Evolutionary conservation across 306 rosid species (phyloP).

Genomic region (Trifolium repens): DNA sequence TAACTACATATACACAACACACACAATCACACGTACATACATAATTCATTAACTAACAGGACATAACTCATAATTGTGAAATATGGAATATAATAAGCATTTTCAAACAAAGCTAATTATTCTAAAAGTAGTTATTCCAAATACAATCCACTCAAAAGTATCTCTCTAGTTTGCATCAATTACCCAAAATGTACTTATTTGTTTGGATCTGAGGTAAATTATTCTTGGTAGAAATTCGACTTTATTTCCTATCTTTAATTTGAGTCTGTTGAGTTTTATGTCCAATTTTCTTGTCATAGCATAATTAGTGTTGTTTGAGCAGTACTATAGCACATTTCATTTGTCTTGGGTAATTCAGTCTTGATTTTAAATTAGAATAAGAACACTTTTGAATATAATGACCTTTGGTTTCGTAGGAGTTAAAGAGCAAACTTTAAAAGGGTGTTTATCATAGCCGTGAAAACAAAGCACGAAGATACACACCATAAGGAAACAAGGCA

Average conservation of each 20-base stretch:
- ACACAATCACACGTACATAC: background rate
- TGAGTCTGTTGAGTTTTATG: background rate
- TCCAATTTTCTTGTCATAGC: background rate
- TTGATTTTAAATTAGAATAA: background rate
- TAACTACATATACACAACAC: too few relatives aligned
- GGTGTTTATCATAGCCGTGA: slow-evolving; percentile 4
- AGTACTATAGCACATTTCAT: background rate
- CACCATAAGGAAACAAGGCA: background rate
- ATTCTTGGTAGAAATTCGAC: background rate
- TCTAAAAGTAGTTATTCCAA: background rate
- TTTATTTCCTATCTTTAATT: slow-evolving; percentile 20
- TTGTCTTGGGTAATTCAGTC: background rate
- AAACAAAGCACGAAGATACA: background rate
- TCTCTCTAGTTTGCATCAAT: background rate
- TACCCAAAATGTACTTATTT: background rate
- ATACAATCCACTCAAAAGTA: background rate
- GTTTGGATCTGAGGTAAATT: slow-evolving; percentile 3
- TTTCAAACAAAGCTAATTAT: background rate
- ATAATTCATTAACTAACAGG: background rate
- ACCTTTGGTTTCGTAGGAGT: background rate
- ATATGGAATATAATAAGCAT: background rate
- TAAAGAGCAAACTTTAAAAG: background rate
- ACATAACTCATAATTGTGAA: background rate
- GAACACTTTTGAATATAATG: background rate
- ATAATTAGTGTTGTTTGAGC: background rate